Evolutionary conservation across 495 filamentous ascomycete species (phyloP).

Genomic region (Cladorrhinum samala): DNA sequence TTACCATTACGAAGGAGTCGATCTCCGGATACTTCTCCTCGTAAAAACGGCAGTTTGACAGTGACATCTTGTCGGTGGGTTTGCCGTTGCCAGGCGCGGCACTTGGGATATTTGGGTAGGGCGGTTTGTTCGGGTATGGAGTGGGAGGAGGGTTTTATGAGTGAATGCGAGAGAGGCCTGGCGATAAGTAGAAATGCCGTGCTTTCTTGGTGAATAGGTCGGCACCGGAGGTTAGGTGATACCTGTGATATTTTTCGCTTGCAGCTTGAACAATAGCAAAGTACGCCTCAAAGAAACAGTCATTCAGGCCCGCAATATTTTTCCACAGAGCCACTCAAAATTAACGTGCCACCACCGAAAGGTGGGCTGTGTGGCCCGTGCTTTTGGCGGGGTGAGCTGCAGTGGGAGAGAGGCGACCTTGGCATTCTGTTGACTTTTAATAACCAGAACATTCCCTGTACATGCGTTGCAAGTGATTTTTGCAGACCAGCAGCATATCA

Average conservation of each 20-base stretch:
- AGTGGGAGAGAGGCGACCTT: no score
- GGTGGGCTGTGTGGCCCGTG: conserved; percentile 26
- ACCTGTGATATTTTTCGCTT: not conserved
- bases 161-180: conserved; percentile 1
- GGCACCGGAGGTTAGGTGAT: no score
- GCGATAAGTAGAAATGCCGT: no score
- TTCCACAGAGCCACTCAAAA: conserved; percentile 22
- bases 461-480: not conserved
- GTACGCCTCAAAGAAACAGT: conserved; percentile 16
- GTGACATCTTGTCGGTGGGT: conserved; percentile 67
- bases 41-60: conserved; percentile 98
- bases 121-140: conserved; percentile 1
- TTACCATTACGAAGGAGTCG: conserved; percentile 99
- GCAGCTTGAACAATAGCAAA: conserved; percentile 1
- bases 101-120: conserved; percentile 12
- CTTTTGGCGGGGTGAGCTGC: conserved; percentile 6
- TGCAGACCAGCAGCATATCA: no score
- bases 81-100: conserved; percentile 24
- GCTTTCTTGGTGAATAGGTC: no score
- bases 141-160: not conserved
- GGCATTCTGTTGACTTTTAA: not conserved
- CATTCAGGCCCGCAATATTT: conserved; percentile 25
- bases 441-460: not conserved
- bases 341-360: conserved; percentile 14
- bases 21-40: conserved; percentile 89